These are phyloP conservation scores for Leccinum pachyderme DNA, from an alignment of 1,284 basidiomycete species.

Conservation along the genomic window DNA sequence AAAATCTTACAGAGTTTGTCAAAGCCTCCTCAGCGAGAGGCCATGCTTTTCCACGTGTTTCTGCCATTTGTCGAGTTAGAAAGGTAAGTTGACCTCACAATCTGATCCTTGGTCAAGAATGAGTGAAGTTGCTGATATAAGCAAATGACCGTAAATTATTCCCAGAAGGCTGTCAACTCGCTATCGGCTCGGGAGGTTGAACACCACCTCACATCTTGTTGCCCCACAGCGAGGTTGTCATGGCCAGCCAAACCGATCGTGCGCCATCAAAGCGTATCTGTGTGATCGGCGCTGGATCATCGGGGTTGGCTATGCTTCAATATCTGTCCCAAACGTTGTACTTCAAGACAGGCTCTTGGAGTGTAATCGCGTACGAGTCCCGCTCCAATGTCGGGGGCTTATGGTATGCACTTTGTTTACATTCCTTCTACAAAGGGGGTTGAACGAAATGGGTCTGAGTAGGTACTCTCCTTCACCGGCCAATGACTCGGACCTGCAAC, in stretches of 20 bases:
- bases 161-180: neutral
- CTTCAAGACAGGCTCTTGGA: slow-evolving; percentile 58
- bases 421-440: neutral
- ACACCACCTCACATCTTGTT: neutral
- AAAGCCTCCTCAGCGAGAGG: slow-evolving; percentile 87
- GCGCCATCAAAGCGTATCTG: slow-evolving; percentile 47
- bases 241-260: slow-evolving; percentile 8
- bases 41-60: slow-evolving; percentile 80
- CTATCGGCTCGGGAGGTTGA: neutral
- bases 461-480: slow-evolving; percentile 58
- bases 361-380: slow-evolving; percentile 56
- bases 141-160: neutral
- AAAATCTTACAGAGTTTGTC: slow-evolving; percentile 83
- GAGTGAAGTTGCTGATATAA: slow-evolving; percentile 18
- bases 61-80: slow-evolving; percentile 46
- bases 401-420: slow-evolving; percentile 47
- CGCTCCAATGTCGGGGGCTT: slow-evolving; percentile 67
- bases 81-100: slow-evolving; percentile 63
- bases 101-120: slow-evolving; percentile 70
- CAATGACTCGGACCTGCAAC: slow-evolving; percentile 44
- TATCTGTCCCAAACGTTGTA: slow-evolving; percentile 56
- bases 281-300: slow-evolving; percentile 67
- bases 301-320: slow-evolving; percentile 66
- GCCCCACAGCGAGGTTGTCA: neutral
- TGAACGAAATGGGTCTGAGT: slow-evolving; percentile 2